phyloP scores from a whole-genome alignment of 495 filamentous ascomycete genomes.

The Acidiella bohemica region DNA sequence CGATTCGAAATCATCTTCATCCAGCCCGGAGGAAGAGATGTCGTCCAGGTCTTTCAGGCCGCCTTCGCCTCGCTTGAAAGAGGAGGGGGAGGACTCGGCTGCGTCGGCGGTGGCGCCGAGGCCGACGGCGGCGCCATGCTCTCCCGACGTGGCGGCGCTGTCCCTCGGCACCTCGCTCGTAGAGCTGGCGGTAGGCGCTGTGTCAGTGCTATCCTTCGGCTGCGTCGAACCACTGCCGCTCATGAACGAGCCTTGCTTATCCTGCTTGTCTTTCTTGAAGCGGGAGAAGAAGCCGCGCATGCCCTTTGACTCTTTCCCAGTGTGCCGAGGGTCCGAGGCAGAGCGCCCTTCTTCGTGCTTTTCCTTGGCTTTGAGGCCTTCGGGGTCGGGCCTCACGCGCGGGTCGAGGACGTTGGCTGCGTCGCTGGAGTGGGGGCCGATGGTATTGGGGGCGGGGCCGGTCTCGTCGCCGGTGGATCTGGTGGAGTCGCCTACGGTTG shows the following conservation, averaged over 20 bases:
- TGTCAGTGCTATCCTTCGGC: not conserved
- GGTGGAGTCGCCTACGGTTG: no score
- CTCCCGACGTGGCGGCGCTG: not conserved
- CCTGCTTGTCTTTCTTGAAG: conserved; percentile 7
- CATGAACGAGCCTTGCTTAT: not conserved
- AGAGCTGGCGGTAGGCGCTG: not conserved
- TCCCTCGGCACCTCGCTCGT: not conserved
- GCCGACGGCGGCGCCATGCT: not conserved
- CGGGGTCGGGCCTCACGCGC: conserved; percentile 20
- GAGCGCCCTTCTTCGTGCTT: conserved; percentile 1
- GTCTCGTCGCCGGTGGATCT: conserved; percentile 1
- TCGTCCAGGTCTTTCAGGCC: not conserved
- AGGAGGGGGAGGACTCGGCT: conserved; percentile 6
- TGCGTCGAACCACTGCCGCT: not conserved
- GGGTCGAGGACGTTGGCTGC: conserved; percentile 21
- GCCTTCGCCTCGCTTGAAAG: conserved; percentile 6
- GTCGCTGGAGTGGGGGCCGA: conserved; percentile 22
- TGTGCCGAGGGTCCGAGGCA: not conserved
- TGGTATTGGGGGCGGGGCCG: conserved; percentile 10
- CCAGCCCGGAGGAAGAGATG: conserved; percentile 13
- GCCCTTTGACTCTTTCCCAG: conserved; percentile 12
- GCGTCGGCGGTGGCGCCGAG: not conserved
- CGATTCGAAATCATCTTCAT: conserved; percentile 15
- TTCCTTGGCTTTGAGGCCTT: conserved; percentile 16
- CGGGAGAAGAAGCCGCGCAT: conserved; percentile 16